Percentiles rank a stretch among this genome's conserved stretches.
Evolutionary conservation across 1,284 basidiomycete species (phyloP).

Genomic region (Boletus austroedulis): DNA sequence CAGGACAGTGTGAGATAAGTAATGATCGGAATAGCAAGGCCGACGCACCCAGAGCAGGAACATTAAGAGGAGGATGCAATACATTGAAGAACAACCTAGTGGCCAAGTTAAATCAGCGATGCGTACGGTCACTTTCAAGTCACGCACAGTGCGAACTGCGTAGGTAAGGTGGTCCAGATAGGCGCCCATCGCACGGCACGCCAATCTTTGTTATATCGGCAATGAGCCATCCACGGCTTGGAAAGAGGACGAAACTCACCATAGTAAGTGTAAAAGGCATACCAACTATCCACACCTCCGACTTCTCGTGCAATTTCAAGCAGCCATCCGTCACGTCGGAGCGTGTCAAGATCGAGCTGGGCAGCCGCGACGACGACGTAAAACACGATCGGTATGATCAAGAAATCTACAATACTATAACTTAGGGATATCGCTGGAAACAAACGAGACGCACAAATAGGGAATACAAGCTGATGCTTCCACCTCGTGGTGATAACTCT

Average conservation of each 20-base stretch:
- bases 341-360: slow-evolving; percentile 55
- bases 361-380: slow-evolving; percentile 75
- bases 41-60: slow-evolving; percentile 77
- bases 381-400: slow-evolving; percentile 81
- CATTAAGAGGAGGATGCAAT: slow-evolving; percentile 90
- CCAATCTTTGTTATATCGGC: slow-evolving; percentile 15
- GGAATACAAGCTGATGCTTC: slow-evolving; percentile 91
- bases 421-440: background rate
- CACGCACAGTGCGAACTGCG: slow-evolving; percentile 71
- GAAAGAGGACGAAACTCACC: slow-evolving; percentile 45
- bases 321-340: slow-evolving; percentile 81
- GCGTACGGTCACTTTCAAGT: background rate
- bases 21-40: background rate
- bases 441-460: slow-evolving; percentile 60
- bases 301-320: slow-evolving; percentile 62
- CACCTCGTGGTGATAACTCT: slow-evolving; percentile 79
- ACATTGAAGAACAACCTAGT: slow-evolving; percentile 85
- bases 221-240: background rate
- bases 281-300: slow-evolving; percentile 69
- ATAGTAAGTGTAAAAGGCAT: slow-evolving; percentile 75
- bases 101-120: slow-evolving; percentile 7
- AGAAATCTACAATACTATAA: slow-evolving; percentile 62
- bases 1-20: background rate
- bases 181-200: slow-evolving; percentile 53
- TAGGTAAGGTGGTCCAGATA: slow-evolving; percentile 77